phyloP scores from a whole-genome alignment of 306 rosid genomes.

The Herpetospermum pedunculosum region DNA sequence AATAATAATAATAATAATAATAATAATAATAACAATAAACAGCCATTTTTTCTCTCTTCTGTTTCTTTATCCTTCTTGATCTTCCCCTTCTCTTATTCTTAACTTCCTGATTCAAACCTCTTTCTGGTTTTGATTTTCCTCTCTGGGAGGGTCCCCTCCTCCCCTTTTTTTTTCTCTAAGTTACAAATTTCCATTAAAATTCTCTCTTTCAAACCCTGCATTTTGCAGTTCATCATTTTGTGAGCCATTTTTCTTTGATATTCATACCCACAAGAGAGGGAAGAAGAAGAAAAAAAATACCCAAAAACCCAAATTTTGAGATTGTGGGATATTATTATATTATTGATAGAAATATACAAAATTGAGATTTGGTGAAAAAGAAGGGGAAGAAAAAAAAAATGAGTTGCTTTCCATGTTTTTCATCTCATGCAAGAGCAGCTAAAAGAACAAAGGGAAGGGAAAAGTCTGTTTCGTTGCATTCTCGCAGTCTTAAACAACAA shows the following conservation, averaged over 20 bases:
- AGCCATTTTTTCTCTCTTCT: neutral
- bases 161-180: neutral
- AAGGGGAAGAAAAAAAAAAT: slow-evolving; percentile 14
- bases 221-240: neutral
- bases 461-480: slow-evolving; percentile 1
- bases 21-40: neutral
- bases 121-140: neutral
- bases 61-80: neutral
- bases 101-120: neutral
- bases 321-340: neutral
- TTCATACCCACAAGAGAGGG: neutral
- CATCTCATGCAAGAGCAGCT: slow-evolving; percentile 39
- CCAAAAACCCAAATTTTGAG: too few relatives aligned
- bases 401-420: slow-evolving; percentile 84
- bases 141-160: neutral
- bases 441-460: slow-evolving; percentile 23
- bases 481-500: slow-evolving; percentile 21
- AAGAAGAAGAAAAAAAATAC: too few relatives aligned
- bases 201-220: neutral
- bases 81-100: neutral
- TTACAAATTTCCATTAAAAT: neutral
- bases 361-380: neutral
- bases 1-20: too few relatives aligned
- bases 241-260: neutral
- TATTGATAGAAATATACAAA: neutral